Evolutionary conservation across 345 rosid genomes (phyloP).

Genomic region (Citrus maxima): DNA sequence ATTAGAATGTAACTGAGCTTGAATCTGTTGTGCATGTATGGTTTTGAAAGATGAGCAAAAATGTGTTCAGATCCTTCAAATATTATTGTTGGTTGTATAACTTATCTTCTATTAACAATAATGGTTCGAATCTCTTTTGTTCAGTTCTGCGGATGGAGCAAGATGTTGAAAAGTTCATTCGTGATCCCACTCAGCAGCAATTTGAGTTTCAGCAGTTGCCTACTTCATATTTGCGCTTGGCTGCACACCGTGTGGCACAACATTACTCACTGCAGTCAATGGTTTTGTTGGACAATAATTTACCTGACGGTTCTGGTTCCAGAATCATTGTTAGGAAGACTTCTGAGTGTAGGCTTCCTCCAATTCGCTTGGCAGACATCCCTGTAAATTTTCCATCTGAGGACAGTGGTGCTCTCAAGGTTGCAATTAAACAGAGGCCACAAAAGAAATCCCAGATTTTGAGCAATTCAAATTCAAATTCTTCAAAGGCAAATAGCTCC

Average conservation of each 20-base stretch:
- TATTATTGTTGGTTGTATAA: background rate
- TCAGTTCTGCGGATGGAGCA: constrained; percentile 83
- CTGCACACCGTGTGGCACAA: constrained; percentile 87
- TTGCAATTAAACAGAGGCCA: constrained; percentile 81
- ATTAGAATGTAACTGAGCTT: background rate
- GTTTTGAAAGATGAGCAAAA: background rate
- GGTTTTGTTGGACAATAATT: constrained; percentile 65
- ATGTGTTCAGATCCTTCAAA: background rate
- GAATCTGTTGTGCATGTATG: background rate
- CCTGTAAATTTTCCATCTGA: constrained; percentile 65
- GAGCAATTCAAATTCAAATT: constrained; percentile 35
- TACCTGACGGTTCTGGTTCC: constrained; percentile 64
- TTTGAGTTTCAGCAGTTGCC: constrained; percentile 78
- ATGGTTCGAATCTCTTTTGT: background rate
- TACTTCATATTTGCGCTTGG: constrained; percentile 72
- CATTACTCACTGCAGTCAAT: constrained; percentile 77
- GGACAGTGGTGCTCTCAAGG: constrained; percentile 48
- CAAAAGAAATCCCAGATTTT: constrained; percentile 39
- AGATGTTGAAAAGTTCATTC: constrained; percentile 67
- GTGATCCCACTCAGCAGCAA: constrained; percentile 59
- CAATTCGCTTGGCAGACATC: constrained; percentile 66
- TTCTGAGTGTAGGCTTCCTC: constrained; percentile 53
- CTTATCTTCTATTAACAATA: background rate
- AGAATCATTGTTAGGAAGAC: constrained; percentile 72
- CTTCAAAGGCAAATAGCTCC: constrained; percentile 41